Evolutionary conservation across 495 filamentous ascomycete species (phyloP).

Genomic region (Xylaria grammica): DNA sequence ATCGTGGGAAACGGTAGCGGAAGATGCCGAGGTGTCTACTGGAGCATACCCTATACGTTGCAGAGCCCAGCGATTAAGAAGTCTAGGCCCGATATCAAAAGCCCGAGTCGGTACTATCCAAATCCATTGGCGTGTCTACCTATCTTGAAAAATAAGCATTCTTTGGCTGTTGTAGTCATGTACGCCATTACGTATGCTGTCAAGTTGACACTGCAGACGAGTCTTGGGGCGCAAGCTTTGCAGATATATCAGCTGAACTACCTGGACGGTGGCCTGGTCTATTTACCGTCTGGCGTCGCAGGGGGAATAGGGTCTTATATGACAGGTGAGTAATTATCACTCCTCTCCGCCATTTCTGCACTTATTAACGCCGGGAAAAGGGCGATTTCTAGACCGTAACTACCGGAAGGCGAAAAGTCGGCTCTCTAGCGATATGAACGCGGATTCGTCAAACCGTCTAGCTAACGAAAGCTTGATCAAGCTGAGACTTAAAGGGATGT

Average conservation of each 20-base stretch:
- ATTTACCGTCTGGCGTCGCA: constrained; percentile 1
- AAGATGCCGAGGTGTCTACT: constrained; percentile 43
- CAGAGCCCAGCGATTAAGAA: neutral
- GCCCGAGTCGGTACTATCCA: neutral
- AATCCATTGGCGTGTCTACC: constrained; percentile 12
- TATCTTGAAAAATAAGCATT: neutral
- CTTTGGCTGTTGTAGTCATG: neutral
- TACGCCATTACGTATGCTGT: constrained; percentile 8
- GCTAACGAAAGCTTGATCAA: constrained; percentile 46
- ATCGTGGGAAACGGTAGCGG: constrained; percentile 55
- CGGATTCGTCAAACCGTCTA: constrained; percentile 46
- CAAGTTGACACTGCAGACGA: constrained; percentile 3
- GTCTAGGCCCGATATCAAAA: neutral
- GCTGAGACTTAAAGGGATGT: constrained; percentile 47
- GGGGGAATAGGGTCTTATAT: constrained; percentile 9
- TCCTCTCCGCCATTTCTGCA: too few species aligned
- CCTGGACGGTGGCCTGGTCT: constrained; percentile 3
- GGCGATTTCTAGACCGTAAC: constrained; percentile 42
- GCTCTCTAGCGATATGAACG: constrained; percentile 39
- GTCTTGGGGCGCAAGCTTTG: neutral
- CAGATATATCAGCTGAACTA: constrained; percentile 11
- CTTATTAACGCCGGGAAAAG: neutral
- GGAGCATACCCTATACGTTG: constrained; percentile 44
- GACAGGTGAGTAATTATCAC: neutral
- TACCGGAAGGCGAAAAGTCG: constrained; percentile 43